These are phyloP conservation scores for Lichtheimia ornata DNA, from an alignment of 371 early-diverging fungal genomes.

Conservation along the genomic window DNA sequence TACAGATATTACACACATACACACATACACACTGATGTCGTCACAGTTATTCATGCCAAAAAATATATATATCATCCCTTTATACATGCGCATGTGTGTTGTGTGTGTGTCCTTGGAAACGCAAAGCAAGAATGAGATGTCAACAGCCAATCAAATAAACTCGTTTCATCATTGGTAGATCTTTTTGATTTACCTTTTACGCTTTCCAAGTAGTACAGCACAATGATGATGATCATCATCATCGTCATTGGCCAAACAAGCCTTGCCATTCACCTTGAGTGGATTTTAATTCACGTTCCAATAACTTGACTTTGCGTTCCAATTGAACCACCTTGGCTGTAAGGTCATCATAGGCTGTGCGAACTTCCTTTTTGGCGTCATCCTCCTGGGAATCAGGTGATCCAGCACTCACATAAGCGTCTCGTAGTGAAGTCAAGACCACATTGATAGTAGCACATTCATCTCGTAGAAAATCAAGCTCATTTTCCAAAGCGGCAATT, in stretches of 20 bases:
- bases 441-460: conserved; percentile 16
- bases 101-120: background rate
- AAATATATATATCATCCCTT: background rate
- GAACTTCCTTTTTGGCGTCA: conserved; percentile 29
- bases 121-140: too few relatives aligned
- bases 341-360: conserved; percentile 36
- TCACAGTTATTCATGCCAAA: too few relatives aligned
- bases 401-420: conserved; percentile 1
- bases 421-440: conserved; percentile 12
- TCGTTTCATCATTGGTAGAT: too few relatives aligned
- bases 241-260: too few relatives aligned
- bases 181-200: too few relatives aligned
- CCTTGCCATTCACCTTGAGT: background rate
- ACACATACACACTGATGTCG: too few relatives aligned
- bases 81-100: background rate
- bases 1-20: too few relatives aligned
- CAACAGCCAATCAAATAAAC: too few relatives aligned
- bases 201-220: too few relatives aligned
- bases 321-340: conserved; percentile 29
- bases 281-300: conserved; percentile 20
- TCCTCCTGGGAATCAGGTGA: background rate
- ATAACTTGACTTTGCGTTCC: conserved; percentile 28
- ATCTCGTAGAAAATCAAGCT: conserved; percentile 10
- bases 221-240: too few relatives aligned
- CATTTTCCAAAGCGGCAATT: conserved; percentile 1